These are phyloP conservation scores for Wickerhamiella domercqiae DNA, from an alignment of 805 yeast species.

Conservation along the genomic window DNA sequence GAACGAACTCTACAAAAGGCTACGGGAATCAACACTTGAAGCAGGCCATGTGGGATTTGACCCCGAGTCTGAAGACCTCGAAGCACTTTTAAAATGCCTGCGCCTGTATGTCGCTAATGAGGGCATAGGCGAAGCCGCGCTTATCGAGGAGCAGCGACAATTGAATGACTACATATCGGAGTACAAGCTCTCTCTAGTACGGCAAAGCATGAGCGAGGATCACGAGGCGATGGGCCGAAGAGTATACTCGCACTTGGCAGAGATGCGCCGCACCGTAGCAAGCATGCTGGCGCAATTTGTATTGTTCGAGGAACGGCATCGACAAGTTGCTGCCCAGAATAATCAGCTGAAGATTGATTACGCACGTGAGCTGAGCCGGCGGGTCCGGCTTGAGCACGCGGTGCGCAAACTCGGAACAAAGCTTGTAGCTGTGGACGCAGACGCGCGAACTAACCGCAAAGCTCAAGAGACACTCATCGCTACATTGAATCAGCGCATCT, in stretches of 20 bases:
- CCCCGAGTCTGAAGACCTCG: too few species aligned
- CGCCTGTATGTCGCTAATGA: not conserved
- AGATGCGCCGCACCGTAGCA: not conserved
- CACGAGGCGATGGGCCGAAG: not conserved
- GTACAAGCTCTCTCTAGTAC: not conserved
- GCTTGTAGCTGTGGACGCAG: constrained; percentile 4
- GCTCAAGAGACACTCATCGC: constrained; percentile 1
- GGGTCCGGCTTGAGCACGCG: constrained; percentile 9
- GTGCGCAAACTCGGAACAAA: constrained; percentile 6
- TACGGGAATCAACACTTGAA: too few species aligned
- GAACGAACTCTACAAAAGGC: constrained; percentile 17
- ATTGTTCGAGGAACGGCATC: constrained; percentile 6
- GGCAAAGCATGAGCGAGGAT: not conserved
- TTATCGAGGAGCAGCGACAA: not conserved
- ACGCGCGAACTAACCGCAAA: constrained; percentile 1
- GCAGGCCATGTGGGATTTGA: too few species aligned
- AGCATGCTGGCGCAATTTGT: constrained; percentile 1
- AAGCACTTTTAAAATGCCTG: too few species aligned
- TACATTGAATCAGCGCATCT: not conserved
- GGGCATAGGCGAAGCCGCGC: not conserved
- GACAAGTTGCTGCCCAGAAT: constrained; percentile 5
- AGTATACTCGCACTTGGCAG: not conserved
- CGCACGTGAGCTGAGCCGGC: constrained; percentile 5
- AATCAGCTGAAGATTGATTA: constrained; percentile 8
- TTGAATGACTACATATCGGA: not conserved